phyloP scores from a whole-genome alignment of 768 basidiomycete species.

The Collybia nuda region DNA sequence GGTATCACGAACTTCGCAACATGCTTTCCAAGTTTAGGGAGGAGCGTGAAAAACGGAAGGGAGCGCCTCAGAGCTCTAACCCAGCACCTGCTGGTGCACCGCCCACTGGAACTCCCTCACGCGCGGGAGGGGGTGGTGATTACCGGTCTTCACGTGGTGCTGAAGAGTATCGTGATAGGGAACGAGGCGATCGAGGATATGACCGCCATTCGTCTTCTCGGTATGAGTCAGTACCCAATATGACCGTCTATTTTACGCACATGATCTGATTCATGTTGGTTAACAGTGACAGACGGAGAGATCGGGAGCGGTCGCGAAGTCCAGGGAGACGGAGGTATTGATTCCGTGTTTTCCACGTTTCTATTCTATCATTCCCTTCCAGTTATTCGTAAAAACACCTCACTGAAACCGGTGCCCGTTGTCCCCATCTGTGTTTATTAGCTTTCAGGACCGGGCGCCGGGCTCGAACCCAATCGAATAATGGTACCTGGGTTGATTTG shows the following conservation, averaged over 20 bases:
- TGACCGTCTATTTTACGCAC: constrained; percentile 14
- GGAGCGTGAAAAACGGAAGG: constrained; percentile 81
- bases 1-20: constrained; percentile 96
- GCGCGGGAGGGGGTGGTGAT: constrained; percentile 41
- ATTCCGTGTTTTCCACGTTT: constrained; percentile 14
- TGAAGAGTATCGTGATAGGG: constrained; percentile 61
- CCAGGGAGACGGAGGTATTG: constrained; percentile 65
- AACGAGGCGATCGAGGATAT: constrained; percentile 63
- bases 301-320: constrained; percentile 73
- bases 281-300: constrained; percentile 65
- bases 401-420: too few relatives aligned
- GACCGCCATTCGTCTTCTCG: constrained; percentile 70
- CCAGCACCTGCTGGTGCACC: constrained; percentile 31
- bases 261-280: constrained; percentile 24
- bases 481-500: too few relatives aligned
- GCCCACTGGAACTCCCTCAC: constrained; percentile 33
- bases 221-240: constrained; percentile 60
- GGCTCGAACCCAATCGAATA: too few relatives aligned
- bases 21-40: constrained; percentile 90
- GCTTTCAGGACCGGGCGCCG: constrained; percentile 1
- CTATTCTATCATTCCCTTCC: neutral
- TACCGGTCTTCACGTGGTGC: constrained; percentile 63
- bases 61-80: constrained; percentile 44
- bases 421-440: constrained; percentile 16
- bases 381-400: too few relatives aligned